Conservation (phyloP, 2,329 filamentous ascomycete genomes). For the Fusarium austroafricanum region DNA sequence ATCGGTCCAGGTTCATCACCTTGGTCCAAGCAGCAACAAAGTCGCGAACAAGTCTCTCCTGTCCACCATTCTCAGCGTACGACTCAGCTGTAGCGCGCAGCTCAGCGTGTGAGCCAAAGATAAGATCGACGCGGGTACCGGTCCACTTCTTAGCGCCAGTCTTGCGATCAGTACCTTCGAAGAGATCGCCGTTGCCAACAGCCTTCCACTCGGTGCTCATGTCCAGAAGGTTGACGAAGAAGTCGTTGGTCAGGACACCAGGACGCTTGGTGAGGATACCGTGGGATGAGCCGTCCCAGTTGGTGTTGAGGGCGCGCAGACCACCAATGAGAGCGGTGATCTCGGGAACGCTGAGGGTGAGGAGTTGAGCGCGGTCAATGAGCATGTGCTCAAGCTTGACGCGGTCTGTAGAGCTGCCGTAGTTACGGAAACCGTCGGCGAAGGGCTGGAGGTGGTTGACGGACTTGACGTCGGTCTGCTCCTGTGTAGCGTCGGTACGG, state of each 20-base stretch:
- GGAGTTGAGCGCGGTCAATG: constrained; percentile 76
- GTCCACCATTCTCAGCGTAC: constrained; percentile 70
- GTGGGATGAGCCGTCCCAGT: constrained; percentile 75
- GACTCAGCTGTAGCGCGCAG: constrained; percentile 77
- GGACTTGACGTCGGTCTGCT: constrained; percentile 76
- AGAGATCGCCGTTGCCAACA: constrained; percentile 62
- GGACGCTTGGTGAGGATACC: constrained; percentile 77
- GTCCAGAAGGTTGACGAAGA: constrained; percentile 84
- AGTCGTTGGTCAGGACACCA: constrained; percentile 80
- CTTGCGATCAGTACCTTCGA: constrained; percentile 74
- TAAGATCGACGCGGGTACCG: constrained; percentile 74
- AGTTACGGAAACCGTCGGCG: constrained; percentile 83
- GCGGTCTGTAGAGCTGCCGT: constrained; percentile 70
- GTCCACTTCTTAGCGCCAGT: constrained; percentile 75
- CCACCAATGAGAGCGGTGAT: constrained; percentile 78
- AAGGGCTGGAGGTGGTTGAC: constrained; percentile 74
- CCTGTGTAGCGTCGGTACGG: constrained; percentile 76
- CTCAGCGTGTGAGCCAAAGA: constrained; percentile 79
- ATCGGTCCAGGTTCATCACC: constrained; percentile 80
- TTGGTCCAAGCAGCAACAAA: constrained; percentile 79
- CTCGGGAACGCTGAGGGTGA: constrained; percentile 77
- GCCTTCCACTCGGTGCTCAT: constrained; percentile 71
- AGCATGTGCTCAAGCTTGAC: constrained; percentile 76
- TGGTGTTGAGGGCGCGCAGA: constrained; percentile 75
- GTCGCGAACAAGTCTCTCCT: constrained; percentile 75